Evolutionary conservation across 176 grass and related monocot species (phyloP).

Genomic region (Carex parvula): DNA sequence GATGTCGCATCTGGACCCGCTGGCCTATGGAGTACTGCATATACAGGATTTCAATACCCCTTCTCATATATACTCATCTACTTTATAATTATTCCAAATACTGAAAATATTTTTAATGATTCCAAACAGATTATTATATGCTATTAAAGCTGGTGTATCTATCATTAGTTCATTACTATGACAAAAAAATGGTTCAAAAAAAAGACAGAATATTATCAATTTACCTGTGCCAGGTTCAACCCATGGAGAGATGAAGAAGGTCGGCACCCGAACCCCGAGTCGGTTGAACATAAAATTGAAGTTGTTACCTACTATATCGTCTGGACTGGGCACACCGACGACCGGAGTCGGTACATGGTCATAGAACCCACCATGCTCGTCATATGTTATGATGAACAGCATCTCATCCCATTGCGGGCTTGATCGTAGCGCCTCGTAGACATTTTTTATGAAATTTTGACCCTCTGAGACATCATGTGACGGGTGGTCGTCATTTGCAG

Average conservation of each 20-base stretch:
- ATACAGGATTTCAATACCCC: not conserved
- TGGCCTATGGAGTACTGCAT: slow-evolving; percentile 49
- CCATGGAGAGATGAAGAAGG: slow-evolving; percentile 71
- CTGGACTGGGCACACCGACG: slow-evolving; percentile 53
- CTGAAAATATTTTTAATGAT: not conserved
- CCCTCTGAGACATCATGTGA: slow-evolving; percentile 69
- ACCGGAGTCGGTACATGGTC: slow-evolving; percentile 61
- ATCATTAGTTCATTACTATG: not conserved
- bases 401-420: slow-evolving; percentile 66
- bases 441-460: slow-evolving; percentile 60
- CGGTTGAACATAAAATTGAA: slow-evolving; percentile 74
- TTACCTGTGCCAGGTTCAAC: slow-evolving; percentile 52
- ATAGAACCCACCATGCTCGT: slow-evolving; percentile 83
- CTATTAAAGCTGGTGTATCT: not conserved
- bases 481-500: slow-evolving; percentile 77
- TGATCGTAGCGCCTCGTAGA: slow-evolving; percentile 56
- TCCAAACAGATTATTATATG: not conserved
- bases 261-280: slow-evolving; percentile 71
- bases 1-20: slow-evolving; percentile 40
- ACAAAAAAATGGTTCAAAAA: not conserved
- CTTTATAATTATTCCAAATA: not conserved
- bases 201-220: not conserved
- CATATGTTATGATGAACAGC: slow-evolving; percentile 71
- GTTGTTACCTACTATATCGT: slow-evolving; percentile 41
- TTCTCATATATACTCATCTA: not conserved